phyloP scores from a whole-genome alignment of 352 stramenopile genomes.

The Globisporangium solare region DNA sequence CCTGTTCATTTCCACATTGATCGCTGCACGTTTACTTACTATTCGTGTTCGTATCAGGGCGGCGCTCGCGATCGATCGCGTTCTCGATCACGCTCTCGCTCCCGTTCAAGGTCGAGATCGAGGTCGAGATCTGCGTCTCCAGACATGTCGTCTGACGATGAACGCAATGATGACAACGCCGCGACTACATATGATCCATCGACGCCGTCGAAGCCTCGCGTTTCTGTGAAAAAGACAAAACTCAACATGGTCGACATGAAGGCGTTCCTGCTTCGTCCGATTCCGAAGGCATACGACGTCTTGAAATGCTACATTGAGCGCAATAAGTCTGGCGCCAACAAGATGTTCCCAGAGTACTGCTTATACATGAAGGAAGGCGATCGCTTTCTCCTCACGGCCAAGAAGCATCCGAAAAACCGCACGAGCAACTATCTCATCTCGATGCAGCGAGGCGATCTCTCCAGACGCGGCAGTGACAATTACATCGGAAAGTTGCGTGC shows the following conservation, averaged over 20 bases:
- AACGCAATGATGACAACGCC: constrained; percentile 48
- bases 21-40: not conserved
- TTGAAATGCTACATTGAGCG: constrained; percentile 94
- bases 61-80: constrained; percentile 34
- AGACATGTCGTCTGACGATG: constrained; percentile 60
- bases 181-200: constrained; percentile 60
- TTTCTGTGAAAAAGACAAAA: constrained; percentile 60
- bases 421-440: constrained; percentile 97
- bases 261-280: constrained; percentile 69
- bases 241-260: constrained; percentile 83
- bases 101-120: constrained; percentile 38
- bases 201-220: constrained; percentile 21
- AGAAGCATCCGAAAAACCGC: constrained; percentile 95
- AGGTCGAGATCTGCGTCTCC: constrained; percentile 56
- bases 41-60: constrained; percentile 15
- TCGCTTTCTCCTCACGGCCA: constrained; percentile 94
- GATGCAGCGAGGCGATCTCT: constrained; percentile 90
- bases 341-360: constrained; percentile 91
- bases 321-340: constrained; percentile 90
- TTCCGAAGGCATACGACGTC: constrained; percentile 86
- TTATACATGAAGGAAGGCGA: constrained; percentile 93
- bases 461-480: constrained; percentile 85
- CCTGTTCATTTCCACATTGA: no score
- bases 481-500: constrained; percentile 94
- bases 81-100: constrained; percentile 46